A percentile compares a stretch with the other conserved stretches of the same genome.
Conservation (phyloP, 257 asterid genomes). For the Petunia axillaris region DNA sequence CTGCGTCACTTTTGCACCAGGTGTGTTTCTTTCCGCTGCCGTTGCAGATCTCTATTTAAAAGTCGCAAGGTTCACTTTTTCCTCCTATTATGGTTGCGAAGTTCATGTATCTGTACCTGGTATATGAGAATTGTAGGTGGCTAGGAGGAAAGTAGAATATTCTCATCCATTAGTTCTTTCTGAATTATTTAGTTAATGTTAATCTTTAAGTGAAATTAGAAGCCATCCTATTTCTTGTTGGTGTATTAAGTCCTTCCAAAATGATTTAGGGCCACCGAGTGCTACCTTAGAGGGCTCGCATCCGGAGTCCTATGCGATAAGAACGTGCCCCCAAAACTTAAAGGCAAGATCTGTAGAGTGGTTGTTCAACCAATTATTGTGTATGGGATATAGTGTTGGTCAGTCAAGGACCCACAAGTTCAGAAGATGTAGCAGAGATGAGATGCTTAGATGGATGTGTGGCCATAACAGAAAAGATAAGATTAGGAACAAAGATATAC, state of each 20-base stretch:
- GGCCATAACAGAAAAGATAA: no score
- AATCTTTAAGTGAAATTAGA: neutral
- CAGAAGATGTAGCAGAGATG: no score
- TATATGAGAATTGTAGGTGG: slow-evolving; percentile 13
- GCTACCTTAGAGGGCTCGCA: neutral
- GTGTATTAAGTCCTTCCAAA: no score
- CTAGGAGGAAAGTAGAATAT: slow-evolving; percentile 1
- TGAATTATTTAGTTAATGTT: neutral
- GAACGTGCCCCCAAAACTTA: no score
- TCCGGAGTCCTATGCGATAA: no score
- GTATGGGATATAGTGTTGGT: no score
- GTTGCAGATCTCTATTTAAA: slow-evolving; percentile 8
- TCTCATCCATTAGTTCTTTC: slow-evolving; percentile 6
- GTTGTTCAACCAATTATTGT: no score
- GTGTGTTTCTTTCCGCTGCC: slow-evolving; percentile 38
- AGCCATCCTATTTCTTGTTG: neutral
- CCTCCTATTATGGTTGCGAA: neutral
- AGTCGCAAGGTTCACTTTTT: neutral
- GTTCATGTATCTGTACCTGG: neutral
- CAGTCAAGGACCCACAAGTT: no score
- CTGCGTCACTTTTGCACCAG: slow-evolving; percentile 85
- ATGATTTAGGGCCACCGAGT: neutral
- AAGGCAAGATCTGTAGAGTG: no score
- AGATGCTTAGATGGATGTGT: no score
- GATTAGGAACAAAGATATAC: no score